Evolutionary conservation across 345 rosid species (phyloP).

Genomic region (Gossypium rotundifolium): DNA sequence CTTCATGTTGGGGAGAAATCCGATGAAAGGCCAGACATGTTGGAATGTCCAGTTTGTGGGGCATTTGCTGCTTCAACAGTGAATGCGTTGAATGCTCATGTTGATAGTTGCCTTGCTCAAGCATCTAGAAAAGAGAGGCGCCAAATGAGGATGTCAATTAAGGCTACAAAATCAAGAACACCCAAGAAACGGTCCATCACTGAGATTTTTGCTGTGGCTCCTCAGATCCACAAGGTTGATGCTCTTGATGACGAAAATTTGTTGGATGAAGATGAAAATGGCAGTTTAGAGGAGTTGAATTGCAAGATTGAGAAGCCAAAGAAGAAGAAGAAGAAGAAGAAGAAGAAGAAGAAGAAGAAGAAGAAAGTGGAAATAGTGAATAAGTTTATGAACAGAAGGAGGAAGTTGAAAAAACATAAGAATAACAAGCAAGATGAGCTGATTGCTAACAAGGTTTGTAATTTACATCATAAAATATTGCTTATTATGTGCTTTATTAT

Average conservation of each 20-base stretch:
- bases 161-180: slow-evolving; percentile 26
- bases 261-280: neutral
- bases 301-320: slow-evolving; percentile 13
- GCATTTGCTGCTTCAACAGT: slow-evolving; percentile 19
- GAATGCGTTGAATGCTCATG: slow-evolving; percentile 19
- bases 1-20: slow-evolving; percentile 7
- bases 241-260: neutral
- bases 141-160: slow-evolving; percentile 17
- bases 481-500: neutral
- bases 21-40: slow-evolving; percentile 15
- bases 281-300: neutral
- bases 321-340: slow-evolving; percentile 12
- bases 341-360: slow-evolving; percentile 7
- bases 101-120: slow-evolving; percentile 24
- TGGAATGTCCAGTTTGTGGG: slow-evolving; percentile 22
- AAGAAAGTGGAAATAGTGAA: slow-evolving; percentile 12
- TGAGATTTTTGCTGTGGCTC: slow-evolving; percentile 46
- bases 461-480: slow-evolving; percentile 19
- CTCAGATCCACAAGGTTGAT: slow-evolving; percentile 25
- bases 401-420: slow-evolving; percentile 19
- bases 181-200: slow-evolving; percentile 50
- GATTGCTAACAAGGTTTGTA: slow-evolving; percentile 26
- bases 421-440: slow-evolving; percentile 8
- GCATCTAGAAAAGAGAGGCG: slow-evolving; percentile 19
- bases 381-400: slow-evolving; percentile 16